phyloP scores from a whole-genome alignment of 2,329 filamentous ascomycete genomes.

The Colletotrichum paranaense region DNA sequence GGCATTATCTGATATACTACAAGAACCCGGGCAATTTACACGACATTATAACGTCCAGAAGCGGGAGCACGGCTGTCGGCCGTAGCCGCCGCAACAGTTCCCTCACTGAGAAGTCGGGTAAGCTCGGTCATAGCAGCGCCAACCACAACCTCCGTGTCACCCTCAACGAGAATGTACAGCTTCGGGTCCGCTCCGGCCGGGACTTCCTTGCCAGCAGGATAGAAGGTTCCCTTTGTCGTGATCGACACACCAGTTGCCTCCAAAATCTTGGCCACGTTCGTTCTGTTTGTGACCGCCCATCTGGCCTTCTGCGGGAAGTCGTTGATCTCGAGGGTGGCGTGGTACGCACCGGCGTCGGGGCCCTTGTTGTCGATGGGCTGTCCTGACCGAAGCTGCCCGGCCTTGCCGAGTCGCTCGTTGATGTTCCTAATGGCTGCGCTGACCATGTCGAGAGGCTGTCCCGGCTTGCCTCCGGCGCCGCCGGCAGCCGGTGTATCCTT shows the following conservation, averaged over 20 bases:
- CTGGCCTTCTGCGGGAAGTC: conserved; percentile 98
- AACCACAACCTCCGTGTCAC: conserved; percentile 93
- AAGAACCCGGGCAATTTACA: conserved; percentile 56
- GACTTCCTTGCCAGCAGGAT: conserved; percentile 83
- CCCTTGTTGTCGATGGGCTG: conserved; percentile 99
- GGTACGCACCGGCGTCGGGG: conserved; percentile 94
- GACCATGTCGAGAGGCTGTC: conserved; percentile 83
- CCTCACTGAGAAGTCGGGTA: conserved; percentile 88
- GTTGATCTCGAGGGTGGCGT: conserved; percentile 98
- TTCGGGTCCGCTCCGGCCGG: conserved; percentile 84
- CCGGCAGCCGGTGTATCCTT: conserved; percentile 62
- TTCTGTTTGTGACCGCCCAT: conserved; percentile 98
- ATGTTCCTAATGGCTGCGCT: conserved; percentile 92
- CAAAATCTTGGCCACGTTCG: conserved; percentile 97
- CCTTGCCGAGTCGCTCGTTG: conserved; percentile 88
- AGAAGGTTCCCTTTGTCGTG: conserved; percentile 96
- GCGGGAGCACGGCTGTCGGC: conserved; percentile 83
- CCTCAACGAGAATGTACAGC: conserved; percentile 96
- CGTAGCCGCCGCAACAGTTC: conserved; percentile 88
- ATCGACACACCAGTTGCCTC: conserved; percentile 96
- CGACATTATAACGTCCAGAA: conserved; percentile 87
- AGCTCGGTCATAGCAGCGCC: conserved; percentile 91
- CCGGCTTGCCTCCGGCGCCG: conserved; percentile 61
- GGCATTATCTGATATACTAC: conserved; percentile 8
- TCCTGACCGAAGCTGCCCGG: conserved; percentile 88